Base-by-base conservation (phyloP, 1,284 basidiomycete species). In the Pholiota adiposa region DNA sequence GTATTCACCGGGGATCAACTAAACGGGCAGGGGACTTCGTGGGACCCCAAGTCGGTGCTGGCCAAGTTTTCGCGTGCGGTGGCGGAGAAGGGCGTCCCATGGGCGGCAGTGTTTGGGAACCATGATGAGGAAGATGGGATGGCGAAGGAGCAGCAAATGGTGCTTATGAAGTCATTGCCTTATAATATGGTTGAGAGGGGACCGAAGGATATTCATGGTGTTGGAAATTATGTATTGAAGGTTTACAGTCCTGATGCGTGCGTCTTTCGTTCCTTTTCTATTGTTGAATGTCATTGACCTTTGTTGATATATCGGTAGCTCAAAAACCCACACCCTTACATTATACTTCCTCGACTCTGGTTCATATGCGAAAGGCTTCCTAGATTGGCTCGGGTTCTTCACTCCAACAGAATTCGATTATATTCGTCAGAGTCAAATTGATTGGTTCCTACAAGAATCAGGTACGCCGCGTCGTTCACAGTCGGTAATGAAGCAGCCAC, bases 301-400 rank as follows among this genome's bases (percentile, higher is more conserved):
- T n/a, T 38, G 25, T 19, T 34, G n/a, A n/a, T n/a, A n/a, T n/a
- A n/a, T 31, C 36, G 19, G 3, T 63, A 93, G 92, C 29, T 94
- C 93, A n/a, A 89, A 84, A 71, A 94, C 88, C 1, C 93, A 96
- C 64, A 78, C 97, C 8, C 81, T 97, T 60, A 96, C 93, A 0
- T 74, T 98, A 3, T 98, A 98, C 76, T 94, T 98, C 80, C 77
- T 98, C 62, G 96, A 98, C 73, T 96, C 95, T 1, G 93, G 94
- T 18, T 79, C 87, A 0, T 94, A 94, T 71, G 80, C 86, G 21
- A 83, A 77, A 59, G 86, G 84, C 2, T 74, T 81, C 49, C 71
- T 80, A 27, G 83, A 88, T 66, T 87, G 79, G 75, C 83, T 83
- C 63, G 88, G 87, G 0, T 83, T 81, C 61, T 83, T 87, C 70